Evolutionary conservation across 192 early-diverging fungal species (phyloP).

Genomic region (Coemansia sp.): DNA sequence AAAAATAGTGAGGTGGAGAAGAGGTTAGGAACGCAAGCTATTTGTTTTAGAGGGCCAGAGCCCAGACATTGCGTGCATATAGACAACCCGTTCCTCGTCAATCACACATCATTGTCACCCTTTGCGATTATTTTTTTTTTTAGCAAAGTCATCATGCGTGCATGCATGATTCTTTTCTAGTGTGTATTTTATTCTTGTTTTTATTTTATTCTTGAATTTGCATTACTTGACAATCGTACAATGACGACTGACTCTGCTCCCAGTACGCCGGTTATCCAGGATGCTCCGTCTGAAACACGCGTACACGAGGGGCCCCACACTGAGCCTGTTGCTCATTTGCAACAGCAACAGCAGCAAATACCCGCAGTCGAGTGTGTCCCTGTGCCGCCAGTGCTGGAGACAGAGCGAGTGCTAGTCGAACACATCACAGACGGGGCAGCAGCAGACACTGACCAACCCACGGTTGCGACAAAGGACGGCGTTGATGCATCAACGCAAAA

Average conservation of each 20-base stretch:
- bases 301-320: neutral
- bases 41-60: neutral
- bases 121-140: neutral
- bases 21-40: neutral
- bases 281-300: neutral
- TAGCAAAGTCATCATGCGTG: neutral
- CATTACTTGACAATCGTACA: conserved; percentile 1
- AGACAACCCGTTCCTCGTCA: neutral
- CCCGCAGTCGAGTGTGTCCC: neutral
- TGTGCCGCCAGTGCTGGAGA: neutral
- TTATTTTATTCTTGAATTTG: neutral
- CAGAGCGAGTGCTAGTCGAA: neutral
- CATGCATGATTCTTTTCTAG: neutral
- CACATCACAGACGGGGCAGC: neutral
- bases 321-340: neutral
- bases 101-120: neutral
- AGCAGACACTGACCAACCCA: neutral
- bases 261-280: neutral
- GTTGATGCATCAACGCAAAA: conserved; percentile 15
- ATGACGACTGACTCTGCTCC: conserved; percentile 8
- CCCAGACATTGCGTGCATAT: neutral
- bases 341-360: neutral
- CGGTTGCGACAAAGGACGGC: conserved; percentile 16
- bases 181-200: neutral
- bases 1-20: neutral